Base-by-base conservation (phyloP, 1,284 basidiomycete genomes). In the Mycena citricolor region DNA sequence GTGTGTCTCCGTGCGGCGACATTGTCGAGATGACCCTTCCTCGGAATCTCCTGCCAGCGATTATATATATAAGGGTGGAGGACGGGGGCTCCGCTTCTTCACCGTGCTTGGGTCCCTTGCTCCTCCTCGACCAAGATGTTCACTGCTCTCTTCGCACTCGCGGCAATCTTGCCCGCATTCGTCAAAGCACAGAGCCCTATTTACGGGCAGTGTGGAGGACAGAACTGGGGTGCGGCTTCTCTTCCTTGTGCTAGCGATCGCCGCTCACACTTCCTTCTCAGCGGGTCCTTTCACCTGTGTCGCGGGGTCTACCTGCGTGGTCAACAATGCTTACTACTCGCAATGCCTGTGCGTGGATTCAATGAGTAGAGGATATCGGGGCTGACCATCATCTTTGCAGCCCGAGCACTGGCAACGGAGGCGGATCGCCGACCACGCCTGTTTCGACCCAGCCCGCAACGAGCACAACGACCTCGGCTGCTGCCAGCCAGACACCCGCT, bases 301-400 rank as follows among this genome's bases (percentile, higher is more conserved):
- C 16, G 53, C 66, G 41, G 71, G 70, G 14, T 50, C 63, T 13
- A 57, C 55, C 29, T 81, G 77, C 60, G 60, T 60, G 10, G 16
- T 37, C 28, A 32, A 6, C 31, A 79, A 78, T 54, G 65, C 68
- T 34, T 81, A 71, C 58, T 80, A 80, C 62, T 79, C 64, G 26
- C 77, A 81, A 59, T 81, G 77, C 70, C 52, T 79, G 74, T 76
- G 57, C 47, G 73, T 62, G 19, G n/a, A n/a, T n/a, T n/a, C n/a
- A n/a, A n/a, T n/a, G n/a, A n/a, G n/a, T n/a, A n/a, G n/a, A n/a
- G n/a, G n/a, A n/a, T n/a, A n/a, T n/a, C n/a, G n/a, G n/a, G n/a
- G n/a, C n/a, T n/a, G n/a, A n/a, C n/a, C n/a, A n/a, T n/a, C n/a
- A n/a, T n/a, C n/a, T n/a, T 51, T 19, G 32, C 36, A 68, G 65